phyloP scores from a whole-genome alignment of 2,329 filamentous ascomycete genomes.

The Phyllosticta citrichinensis region DNA sequence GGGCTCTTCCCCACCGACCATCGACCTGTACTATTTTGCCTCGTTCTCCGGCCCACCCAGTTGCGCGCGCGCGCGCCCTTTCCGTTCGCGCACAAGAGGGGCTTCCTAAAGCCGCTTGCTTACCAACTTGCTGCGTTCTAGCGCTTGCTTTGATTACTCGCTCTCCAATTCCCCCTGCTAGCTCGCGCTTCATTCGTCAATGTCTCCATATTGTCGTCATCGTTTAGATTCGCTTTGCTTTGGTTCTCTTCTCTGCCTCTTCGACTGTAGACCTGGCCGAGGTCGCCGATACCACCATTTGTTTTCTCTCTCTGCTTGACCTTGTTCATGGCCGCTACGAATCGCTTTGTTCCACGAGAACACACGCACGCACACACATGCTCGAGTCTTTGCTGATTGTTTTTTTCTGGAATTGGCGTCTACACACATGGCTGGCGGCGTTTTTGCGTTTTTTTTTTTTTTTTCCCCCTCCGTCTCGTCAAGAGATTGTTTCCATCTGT shows the following conservation, averaged over 20 bases:
- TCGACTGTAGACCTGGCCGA: slow-evolving; percentile 5
- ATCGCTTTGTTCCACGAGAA: slow-evolving; percentile 1
- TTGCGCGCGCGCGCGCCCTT: not conserved
- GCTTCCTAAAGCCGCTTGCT: slow-evolving; percentile 4
- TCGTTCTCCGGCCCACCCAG: not conserved
- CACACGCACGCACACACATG: not conserved
- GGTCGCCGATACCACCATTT: slow-evolving; percentile 6
- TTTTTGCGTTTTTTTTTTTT: no score
- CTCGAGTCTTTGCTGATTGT: not conserved
- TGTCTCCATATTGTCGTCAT: no score
- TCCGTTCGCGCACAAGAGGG: not conserved
- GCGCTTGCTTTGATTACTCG: slow-evolving; percentile 1
- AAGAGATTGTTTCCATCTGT: no score
- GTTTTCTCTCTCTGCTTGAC: slow-evolving; percentile 2
- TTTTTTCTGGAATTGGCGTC: not conserved
- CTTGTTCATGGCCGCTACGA: not conserved
- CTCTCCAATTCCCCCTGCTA: not conserved
- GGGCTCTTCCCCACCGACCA: not conserved
- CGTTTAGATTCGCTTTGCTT: no score
- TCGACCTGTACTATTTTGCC: not conserved
- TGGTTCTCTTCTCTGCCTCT: no score
- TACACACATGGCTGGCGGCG: not conserved
- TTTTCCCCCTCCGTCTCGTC: no score
- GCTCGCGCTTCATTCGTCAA: not conserved
- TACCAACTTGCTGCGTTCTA: slow-evolving; percentile 8